Evolutionary conservation across 2,329 filamentous ascomycete species (phyloP).

Genomic region (Neofusicoccum parvum): DNA sequence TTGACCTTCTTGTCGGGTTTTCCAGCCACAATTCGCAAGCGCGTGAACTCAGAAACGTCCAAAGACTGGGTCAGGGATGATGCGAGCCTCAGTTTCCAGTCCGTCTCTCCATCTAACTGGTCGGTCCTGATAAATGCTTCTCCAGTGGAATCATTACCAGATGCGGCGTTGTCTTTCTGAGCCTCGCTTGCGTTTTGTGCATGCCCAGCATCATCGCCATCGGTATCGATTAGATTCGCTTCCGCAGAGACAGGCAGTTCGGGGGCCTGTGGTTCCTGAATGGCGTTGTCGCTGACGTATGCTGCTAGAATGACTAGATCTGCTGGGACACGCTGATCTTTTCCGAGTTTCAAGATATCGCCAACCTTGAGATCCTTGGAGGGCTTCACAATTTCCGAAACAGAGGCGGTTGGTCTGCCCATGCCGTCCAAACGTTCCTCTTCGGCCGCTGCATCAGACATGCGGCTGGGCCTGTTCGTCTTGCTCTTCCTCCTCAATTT

Average conservation of each 20-base stretch:
- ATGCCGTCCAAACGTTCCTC: conserved; percentile 51
- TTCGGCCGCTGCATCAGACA: conserved; percentile 72
- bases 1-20: conserved; percentile 94
- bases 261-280: conserved; percentile 1
- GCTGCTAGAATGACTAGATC: conserved; percentile 94
- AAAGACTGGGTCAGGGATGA: conserved; percentile 84
- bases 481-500: conserved; percentile 35
- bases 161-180: conserved; percentile 22
- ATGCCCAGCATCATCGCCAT: neutral
- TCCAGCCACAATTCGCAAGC: conserved; percentile 73
- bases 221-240: conserved; percentile 22
- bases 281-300: conserved; percentile 46
- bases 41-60: conserved; percentile 67
- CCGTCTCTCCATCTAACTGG: conserved; percentile 95
- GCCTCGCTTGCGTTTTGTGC: conserved; percentile 17
- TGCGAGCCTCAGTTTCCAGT: conserved; percentile 94
- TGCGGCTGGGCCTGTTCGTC: conserved; percentile 45
- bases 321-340: conserved; percentile 90
- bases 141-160: conserved; percentile 50
- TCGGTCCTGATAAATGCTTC: conserved; percentile 98
- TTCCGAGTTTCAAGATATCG: conserved; percentile 89
- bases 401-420: conserved; percentile 48
- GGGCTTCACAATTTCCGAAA: conserved; percentile 73
- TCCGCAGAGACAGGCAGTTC: conserved; percentile 25
- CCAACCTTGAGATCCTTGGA: conserved; percentile 90